Evolutionary conservation across 208 protist species (phyloP), one percentile per base, ranked within the genome.

Genomic region (Leishmania amazonensis): DNA sequence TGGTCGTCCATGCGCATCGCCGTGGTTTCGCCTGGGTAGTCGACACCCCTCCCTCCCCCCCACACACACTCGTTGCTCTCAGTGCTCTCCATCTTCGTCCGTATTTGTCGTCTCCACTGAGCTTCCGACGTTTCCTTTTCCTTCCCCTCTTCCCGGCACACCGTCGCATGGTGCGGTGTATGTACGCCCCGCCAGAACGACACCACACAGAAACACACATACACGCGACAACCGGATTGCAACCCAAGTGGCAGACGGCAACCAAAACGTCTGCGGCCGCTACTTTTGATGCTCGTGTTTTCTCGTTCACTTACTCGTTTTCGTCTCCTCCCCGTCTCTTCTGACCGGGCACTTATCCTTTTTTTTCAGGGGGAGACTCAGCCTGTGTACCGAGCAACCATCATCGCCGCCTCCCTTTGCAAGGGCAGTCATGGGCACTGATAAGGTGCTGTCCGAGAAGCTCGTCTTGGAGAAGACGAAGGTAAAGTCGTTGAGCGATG

Each of bases 401-500:
- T 19, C 35, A 21, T 24, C 5, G 31, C 73, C 51, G n/a, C 49
- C 60, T 38, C 31, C 21, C 5, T 45, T 57, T 45, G 73, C 51
- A 40, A 58, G 35, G 15, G 11, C 38, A n/a, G 40, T 68, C 57
- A 85, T 85, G 77, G 24, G n/a, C 3, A 38, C 42, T 28, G 57
- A 81, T 0, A 84, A 81, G 45, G 79, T 88, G 13, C 87, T 99
- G 21, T 96, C 95, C 6, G 92, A 98, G 73, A 81, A 92, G 80
- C 42, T 95, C 49, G 89, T 99, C 53, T 82, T 99, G 57, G 86
- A 90, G 54, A 98, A 98, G 89, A 97, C 97, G 6, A 94, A 97
- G 78, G 88, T 93, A 0, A 80, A 86, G 28, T 91, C 75, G 19
- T 78, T 98, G 11, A 86, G 82, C 11, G 83, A 93, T 54, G 96